A percentile compares a stretch with the other conserved stretches of the same genome.
phyloP scores from a whole-genome alignment of 2,329 filamentous ascomycete species.

The Pseudogymnoascus sp. region DNA sequence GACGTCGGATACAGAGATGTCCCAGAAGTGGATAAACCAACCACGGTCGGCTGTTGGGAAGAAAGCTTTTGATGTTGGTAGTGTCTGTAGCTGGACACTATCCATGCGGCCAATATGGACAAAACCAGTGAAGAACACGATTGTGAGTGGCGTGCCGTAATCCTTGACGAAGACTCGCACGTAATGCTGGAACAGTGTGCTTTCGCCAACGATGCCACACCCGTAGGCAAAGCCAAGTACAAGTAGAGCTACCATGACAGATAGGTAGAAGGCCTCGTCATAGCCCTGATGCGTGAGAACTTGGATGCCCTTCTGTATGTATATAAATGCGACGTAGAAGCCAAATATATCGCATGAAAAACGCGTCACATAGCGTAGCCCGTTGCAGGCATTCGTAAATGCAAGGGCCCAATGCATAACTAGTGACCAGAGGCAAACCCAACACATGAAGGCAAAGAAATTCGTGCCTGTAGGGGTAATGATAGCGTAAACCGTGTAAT shows the following conservation, averaged over 20 bases:
- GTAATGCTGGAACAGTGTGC: constrained; percentile 64
- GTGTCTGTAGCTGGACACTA: constrained; percentile 56
- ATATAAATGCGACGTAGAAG: constrained; percentile 88
- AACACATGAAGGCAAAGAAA: constrained; percentile 85
- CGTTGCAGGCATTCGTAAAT: constrained; percentile 79
- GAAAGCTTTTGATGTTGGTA: constrained; percentile 73
- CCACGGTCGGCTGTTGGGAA: constrained; percentile 63
- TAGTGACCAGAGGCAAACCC: constrained; percentile 83
- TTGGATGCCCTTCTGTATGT: constrained; percentile 84
- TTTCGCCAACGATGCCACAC: constrained; percentile 62
- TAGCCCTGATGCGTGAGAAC: constrained; percentile 69
- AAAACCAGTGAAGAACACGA: constrained; percentile 85
- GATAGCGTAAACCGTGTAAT: constrained; percentile 90
- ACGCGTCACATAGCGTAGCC: constrained; percentile 77
- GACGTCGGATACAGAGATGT: constrained; percentile 61
- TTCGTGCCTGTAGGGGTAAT: constrained; percentile 68
- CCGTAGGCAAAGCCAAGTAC: constrained; percentile 71
- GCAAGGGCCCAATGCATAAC: constrained; percentile 80
- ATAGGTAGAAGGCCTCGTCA: constrained; percentile 63
- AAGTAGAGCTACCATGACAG: constrained; percentile 65
- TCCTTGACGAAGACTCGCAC: constrained; percentile 79
- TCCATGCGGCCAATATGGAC: constrained; percentile 78
- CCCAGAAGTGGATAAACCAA: constrained; percentile 80
- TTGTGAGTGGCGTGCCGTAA: constrained; percentile 75
- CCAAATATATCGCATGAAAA: constrained; percentile 93